These are phyloP conservation scores for Candida bentonensis DNA, from an alignment of 805 yeast species.

Conservation along the genomic window DNA sequence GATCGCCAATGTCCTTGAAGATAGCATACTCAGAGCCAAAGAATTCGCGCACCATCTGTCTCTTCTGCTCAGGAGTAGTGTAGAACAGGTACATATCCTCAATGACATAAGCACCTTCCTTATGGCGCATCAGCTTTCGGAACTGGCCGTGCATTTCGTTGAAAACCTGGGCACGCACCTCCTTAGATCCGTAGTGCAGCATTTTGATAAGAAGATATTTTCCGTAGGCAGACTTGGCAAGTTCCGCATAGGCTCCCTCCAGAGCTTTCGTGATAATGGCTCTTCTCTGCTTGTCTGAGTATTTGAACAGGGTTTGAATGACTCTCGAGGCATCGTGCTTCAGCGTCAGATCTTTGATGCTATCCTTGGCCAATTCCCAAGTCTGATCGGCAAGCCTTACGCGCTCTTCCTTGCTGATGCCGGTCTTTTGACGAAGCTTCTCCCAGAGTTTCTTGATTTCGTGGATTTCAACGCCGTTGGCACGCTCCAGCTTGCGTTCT, in stretches of 20 bases:
- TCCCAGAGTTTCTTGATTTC: conserved; percentile 85
- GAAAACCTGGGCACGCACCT: conserved; percentile 59
- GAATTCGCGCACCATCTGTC: conserved; percentile 87
- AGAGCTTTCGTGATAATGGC: conserved; percentile 51
- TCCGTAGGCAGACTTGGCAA: conserved; percentile 90
- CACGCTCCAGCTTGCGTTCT: conserved; percentile 78
- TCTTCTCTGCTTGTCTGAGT: conserved; percentile 68
- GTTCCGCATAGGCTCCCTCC: conserved; percentile 60
- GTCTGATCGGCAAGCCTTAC: conserved; percentile 68
- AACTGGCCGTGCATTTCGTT: conserved; percentile 82
- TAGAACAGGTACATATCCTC: conserved; percentile 84
- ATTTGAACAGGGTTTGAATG: conserved; percentile 84
- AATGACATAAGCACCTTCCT: conserved; percentile 95
- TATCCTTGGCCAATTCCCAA: conserved; percentile 70
- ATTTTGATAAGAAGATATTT: conserved; percentile 80
- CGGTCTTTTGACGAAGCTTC: conserved; percentile 69
- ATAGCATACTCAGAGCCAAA: conserved; percentile 95
- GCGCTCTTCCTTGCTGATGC: conserved; percentile 63
- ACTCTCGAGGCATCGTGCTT: conserved; percentile 96
- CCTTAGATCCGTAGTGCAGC: conserved; percentile 81
- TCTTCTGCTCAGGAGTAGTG: conserved; percentile 69
- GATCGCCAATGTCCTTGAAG: conserved; percentile 61
- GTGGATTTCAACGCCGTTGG: conserved; percentile 76
- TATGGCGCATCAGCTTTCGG: conserved; percentile 87
- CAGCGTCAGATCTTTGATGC: conserved; percentile 69